phyloP scores from a whole-genome alignment of 306 rosid genomes.

The Canavalia ensiformis region DNA sequence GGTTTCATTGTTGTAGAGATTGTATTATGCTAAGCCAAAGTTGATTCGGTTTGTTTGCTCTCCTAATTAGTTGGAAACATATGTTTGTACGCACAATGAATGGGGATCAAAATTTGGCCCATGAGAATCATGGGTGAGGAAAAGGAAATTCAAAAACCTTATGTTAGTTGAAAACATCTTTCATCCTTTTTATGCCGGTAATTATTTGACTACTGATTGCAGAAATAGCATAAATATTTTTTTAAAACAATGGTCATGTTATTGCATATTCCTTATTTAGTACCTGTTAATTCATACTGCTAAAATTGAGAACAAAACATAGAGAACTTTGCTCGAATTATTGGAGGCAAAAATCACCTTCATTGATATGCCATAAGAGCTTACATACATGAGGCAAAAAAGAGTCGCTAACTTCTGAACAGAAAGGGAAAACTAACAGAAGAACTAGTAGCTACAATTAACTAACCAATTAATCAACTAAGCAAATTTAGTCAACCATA shows the following conservation, averaged over 20 bases:
- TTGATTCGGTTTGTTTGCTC: constrained; percentile 38
- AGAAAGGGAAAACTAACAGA: too few species aligned
- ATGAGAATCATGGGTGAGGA: constrained; percentile 13
- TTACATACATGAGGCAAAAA: too few species aligned
- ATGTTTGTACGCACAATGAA: constrained; percentile 29
- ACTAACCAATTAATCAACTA: too few species aligned
- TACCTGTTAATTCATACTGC: background rate
- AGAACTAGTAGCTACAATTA: too few species aligned
- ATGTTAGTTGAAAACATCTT: constrained; percentile 19
- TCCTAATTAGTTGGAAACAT: constrained; percentile 29
- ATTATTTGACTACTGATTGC: background rate
- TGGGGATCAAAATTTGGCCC: constrained; percentile 34
- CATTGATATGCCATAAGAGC: too few species aligned
- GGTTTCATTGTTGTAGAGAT: constrained; percentile 26
- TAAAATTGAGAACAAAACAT: too few species aligned
- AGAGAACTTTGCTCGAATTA: too few species aligned
- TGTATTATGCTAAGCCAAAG: constrained; percentile 42
- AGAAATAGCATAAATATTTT: background rate
- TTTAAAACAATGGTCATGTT: background rate
- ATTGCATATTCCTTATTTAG: background rate
- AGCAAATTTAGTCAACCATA: too few species aligned
- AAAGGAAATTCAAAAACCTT: background rate
- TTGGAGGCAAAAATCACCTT: too few species aligned
- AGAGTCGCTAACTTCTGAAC: too few species aligned
- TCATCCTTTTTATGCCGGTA: background rate